Evolutionary conservation across 148 eudicot species (phyloP).

Genomic region (Beta vulgaris): DNA sequence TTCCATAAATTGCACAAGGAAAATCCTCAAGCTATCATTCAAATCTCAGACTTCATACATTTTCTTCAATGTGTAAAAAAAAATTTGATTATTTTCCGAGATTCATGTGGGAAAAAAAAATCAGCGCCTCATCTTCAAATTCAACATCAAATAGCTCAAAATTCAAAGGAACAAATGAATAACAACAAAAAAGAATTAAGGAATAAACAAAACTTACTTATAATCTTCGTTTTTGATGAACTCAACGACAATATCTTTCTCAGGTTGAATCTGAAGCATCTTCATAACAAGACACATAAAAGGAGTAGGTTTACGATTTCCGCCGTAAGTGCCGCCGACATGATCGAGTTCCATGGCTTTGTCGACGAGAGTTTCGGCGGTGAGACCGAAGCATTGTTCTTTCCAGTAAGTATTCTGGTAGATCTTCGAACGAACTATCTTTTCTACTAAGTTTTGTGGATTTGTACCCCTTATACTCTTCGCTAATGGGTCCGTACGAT

Average conservation of each 20-base stretch:
- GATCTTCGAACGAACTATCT: constrained; percentile 80
- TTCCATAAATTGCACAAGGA: too few relatives aligned
- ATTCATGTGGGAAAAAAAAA: too few relatives aligned
- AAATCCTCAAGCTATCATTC: too few relatives aligned
- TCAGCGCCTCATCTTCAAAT: too few relatives aligned
- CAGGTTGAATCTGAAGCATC: constrained; percentile 99
- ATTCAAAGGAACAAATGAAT: too few relatives aligned
- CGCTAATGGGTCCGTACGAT: constrained; percentile 93
- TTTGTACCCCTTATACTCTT: constrained; percentile 89
- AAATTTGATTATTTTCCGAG: too few relatives aligned
- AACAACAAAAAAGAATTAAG: neutral
- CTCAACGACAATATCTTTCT: constrained; percentile 88
- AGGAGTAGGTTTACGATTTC: constrained; percentile 89
- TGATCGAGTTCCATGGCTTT: constrained; percentile 99
- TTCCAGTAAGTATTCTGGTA: constrained; percentile 88
- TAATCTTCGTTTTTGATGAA: constrained; percentile 88
- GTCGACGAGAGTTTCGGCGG: constrained; percentile 97
- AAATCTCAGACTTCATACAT: too few relatives aligned
- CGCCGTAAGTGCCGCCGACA: constrained; percentile 85
- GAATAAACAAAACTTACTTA: constrained; percentile 40
- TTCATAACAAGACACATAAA: constrained; percentile 87
- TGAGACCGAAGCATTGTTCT: constrained; percentile 95
- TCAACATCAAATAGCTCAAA: too few relatives aligned
- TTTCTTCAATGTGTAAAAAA: too few relatives aligned
- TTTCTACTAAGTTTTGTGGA: constrained; percentile 92